Conservation (phyloP, 2,329 filamentous ascomycete species). For the Colletotrichum gigasporum region DNA sequence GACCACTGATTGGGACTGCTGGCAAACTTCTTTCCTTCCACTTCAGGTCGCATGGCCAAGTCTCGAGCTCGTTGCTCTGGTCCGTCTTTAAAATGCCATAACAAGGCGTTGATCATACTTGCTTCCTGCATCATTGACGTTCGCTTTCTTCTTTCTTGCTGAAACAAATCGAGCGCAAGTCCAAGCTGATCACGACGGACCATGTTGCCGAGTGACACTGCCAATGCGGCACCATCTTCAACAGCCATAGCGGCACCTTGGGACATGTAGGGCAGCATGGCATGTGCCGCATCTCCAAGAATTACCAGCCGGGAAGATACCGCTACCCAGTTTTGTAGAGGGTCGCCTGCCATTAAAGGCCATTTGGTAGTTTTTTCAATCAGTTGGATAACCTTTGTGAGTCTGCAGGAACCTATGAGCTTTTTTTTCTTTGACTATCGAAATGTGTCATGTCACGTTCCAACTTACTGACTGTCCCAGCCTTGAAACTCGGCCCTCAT, state of each 20-base stretch:
- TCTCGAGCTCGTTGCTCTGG: constrained; percentile 52
- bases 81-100: constrained; percentile 58
- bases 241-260: constrained; percentile 66
- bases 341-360: constrained; percentile 39
- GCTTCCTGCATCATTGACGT: constrained; percentile 69
- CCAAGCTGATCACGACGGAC: constrained; percentile 44
- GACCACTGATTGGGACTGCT: constrained; percentile 59
- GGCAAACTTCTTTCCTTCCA: constrained; percentile 44
- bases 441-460: too few relatives aligned
- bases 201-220: constrained; percentile 60
- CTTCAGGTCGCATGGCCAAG: constrained; percentile 50
- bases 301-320: constrained; percentile 64
- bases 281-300: constrained; percentile 71
- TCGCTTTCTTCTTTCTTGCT: constrained; percentile 64
- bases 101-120: constrained; percentile 59
- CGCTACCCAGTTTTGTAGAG: constrained; percentile 59
- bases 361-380: constrained; percentile 46
- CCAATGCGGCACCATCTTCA: constrained; percentile 67
- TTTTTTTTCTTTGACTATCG: too few relatives aligned
- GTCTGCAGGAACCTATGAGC: too few relatives aligned
- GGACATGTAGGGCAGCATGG: constrained; percentile 71
- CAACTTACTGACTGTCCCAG: constrained; percentile 45
- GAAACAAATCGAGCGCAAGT: constrained; percentile 56
- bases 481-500: constrained; percentile 44
- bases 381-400: constrained; percentile 46